A percentile compares a stretch with the other conserved stretches of the same genome.
phyloP scores from a whole-genome alignment of 345 rosid genomes.

The Aegle marmelos region DNA sequence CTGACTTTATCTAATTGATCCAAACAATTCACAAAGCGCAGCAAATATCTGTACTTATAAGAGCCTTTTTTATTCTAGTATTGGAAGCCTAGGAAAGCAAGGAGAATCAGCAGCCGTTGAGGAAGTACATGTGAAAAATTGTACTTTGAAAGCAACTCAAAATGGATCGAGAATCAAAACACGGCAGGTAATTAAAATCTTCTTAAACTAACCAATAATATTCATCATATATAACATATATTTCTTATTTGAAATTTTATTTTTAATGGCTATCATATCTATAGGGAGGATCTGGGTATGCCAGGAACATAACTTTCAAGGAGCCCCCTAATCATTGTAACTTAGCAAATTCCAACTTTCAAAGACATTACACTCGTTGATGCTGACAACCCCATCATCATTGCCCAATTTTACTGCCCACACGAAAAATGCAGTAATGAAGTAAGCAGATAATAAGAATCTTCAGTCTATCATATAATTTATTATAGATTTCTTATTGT shows the following conservation, averaged over 20 bases:
- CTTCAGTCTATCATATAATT: background rate
- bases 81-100: constrained; percentile 23
- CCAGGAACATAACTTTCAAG: constrained; percentile 15
- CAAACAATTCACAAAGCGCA: no score
- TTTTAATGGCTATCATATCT: background rate
- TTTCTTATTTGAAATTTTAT: background rate
- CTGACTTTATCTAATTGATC: background rate
- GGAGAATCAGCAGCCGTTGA: constrained; percentile 11
- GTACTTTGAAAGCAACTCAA: constrained; percentile 3
- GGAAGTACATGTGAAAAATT: background rate
- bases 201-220: background rate
- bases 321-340: no score
- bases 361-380: constrained; percentile 11
- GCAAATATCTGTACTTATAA: no score
- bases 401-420: constrained; percentile 20
- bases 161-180: constrained; percentile 33
- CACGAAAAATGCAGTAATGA: background rate
- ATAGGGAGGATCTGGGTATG: constrained; percentile 24
- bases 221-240: background rate
- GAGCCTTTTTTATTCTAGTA: background rate
- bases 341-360: no score
- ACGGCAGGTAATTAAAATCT: constrained; percentile 15
- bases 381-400: constrained; percentile 20
- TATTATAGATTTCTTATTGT: background rate
- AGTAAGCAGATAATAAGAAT: background rate